Evolutionary conservation across 2,329 filamentous ascomycete genomes (phyloP), one percentile per base, ranked within the genome.

Genomic region (Paramyrothecium roridum): DNA sequence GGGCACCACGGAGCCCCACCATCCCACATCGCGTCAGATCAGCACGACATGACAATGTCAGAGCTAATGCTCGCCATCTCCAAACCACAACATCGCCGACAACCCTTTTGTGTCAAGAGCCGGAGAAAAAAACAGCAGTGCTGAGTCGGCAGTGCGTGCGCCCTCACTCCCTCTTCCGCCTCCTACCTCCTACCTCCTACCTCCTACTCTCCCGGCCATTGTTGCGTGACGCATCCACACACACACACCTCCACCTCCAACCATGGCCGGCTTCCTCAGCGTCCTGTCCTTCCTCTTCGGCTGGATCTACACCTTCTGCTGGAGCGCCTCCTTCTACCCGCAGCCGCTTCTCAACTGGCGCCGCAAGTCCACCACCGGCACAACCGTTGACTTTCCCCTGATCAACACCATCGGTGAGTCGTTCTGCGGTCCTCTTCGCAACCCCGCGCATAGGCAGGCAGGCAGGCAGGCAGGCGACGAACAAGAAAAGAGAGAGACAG

Each of bases 291-390:
- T 77, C 66, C 67, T 88, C 33, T 83, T 90, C 63, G 89, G 89
- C 71, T 92, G 89, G 88, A 74, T 87, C 67, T 93, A 93, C 73
- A 87, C 84, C 60, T 60, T 86, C 50, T 85, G 83, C 72, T 95
- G 93, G 93, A 93, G 90, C 13, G 75, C 87, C 17, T 96, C 91
- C 17, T 98, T 97, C 76, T 98, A 98, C 71, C 93, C 93, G 2
- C 95, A 98, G 70, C 85, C 89, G 8, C 74, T 96, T 57, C 82
- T 91, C 59, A 98, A 97, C 79, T 88, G 81, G 70, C 79, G 78
- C 30, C 87, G 91, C 53, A 84, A 84, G 55, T 89, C 90, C 10
- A 97, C 93, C 4, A 81, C 84, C 20, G 95, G 95, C 45, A 87
- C 93, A 4, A 90, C 91, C 1, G 87, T 96, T 61, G 93, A 97